Evolutionary conservation across 768 basidiomycete species (phyloP).

Genomic region (Tulasnella sp.): DNA sequence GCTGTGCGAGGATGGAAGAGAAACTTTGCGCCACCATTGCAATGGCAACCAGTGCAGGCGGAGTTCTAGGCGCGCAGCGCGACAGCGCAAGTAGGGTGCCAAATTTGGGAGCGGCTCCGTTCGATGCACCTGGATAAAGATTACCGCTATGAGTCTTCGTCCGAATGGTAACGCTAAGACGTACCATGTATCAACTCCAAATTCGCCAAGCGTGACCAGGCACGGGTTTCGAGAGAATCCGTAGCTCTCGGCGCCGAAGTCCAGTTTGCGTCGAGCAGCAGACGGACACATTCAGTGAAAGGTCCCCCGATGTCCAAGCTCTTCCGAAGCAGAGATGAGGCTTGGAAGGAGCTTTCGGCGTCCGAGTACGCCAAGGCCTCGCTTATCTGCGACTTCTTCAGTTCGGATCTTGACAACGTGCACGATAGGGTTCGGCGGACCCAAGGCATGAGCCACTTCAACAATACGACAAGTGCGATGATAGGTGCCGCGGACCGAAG

Average conservation of each 20-base stretch:
- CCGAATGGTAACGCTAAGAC: not conserved
- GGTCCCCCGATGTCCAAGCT: not conserved
- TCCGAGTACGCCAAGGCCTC: constrained; percentile 6
- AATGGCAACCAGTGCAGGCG: not conserved
- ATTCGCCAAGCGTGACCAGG: not conserved
- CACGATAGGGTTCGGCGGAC: not conserved
- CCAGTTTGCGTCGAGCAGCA: not conserved
- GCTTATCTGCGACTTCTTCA: not conserved
- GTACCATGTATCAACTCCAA: not conserved
- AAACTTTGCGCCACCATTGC: not conserved
- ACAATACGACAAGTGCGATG: not conserved
- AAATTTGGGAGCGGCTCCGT: not conserved
- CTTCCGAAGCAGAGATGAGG: not conserved
- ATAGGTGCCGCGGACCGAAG: not conserved
- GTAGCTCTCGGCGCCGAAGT: not conserved
- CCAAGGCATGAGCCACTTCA: not conserved
- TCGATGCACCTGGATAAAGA: not conserved
- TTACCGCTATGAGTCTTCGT: not conserved
- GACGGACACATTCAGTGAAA: not conserved
- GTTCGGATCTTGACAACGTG: not conserved
- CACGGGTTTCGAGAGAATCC: not conserved
- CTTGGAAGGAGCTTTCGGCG: not conserved
- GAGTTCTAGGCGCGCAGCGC: not conserved
- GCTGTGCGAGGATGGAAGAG: not conserved
- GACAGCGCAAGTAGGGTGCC: not conserved